These are phyloP conservation scores for Lactarius sanguifluus DNA, from an alignment of 768 basidiomycete species.

Conservation along the genomic window DNA sequence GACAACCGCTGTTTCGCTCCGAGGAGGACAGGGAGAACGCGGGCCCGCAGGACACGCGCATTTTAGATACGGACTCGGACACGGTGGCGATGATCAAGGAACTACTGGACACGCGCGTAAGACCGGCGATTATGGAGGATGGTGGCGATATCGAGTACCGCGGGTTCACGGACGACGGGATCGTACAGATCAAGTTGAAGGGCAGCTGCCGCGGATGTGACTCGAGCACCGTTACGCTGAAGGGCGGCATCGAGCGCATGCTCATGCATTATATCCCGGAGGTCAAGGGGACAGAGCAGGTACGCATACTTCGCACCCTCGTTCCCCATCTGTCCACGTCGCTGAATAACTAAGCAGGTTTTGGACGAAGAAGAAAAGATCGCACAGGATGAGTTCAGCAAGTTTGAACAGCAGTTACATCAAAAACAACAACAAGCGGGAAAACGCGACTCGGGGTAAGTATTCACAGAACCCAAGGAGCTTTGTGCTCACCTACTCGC, in stretches of 20 bases:
- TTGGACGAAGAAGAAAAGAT: conserved; percentile 88
- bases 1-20: conserved; percentile 79
- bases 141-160: conserved; percentile 97
- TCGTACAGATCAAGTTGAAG: conserved; percentile 89
- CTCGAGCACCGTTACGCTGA: conserved; percentile 92
- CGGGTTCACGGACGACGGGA: conserved; percentile 80
- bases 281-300: conserved; percentile 90
- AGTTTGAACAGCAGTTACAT: conserved; percentile 71
- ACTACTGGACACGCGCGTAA: conserved; percentile 87
- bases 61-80: conserved; percentile 93
- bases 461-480: conserved; percentile 26
- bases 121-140: conserved; percentile 98
- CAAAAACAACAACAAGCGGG: conserved; percentile 37
- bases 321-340: neutral
- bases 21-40: conserved; percentile 77
- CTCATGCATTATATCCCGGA: conserved; percentile 98
- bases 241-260: conserved; percentile 98
- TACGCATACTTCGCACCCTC: conserved; percentile 35
- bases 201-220: conserved; percentile 96
- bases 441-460: conserved; percentile 50
- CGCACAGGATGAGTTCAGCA: conserved; percentile 84
- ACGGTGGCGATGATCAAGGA: conserved; percentile 99
- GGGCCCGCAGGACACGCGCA: conserved; percentile 90
- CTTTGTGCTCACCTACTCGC: conserved; percentile 21
- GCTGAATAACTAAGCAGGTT: conserved; percentile 50